Conservation (phyloP, 495 filamentous ascomycete genomes). For the Aspergillus indologenus region DNA sequence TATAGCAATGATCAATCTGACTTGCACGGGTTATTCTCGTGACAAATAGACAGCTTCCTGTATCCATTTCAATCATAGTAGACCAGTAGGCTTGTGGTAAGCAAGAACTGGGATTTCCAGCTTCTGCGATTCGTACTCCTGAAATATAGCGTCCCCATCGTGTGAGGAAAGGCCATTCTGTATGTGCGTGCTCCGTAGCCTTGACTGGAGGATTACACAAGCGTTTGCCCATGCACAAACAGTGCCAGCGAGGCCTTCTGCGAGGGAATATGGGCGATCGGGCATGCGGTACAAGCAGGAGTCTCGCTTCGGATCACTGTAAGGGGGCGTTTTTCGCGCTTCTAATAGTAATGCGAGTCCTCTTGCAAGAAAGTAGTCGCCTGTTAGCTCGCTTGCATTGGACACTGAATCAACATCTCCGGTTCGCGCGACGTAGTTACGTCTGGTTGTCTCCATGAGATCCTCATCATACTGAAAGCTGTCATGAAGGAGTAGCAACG, state of each 20-base stretch:
- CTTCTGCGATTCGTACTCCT: conserved; percentile 9
- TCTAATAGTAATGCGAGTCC: conserved; percentile 42
- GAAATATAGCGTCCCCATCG: conserved; percentile 14
- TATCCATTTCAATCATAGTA: conserved; percentile 13
- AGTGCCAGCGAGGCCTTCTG: conserved; percentile 46
- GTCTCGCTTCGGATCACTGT: conserved; percentile 21
- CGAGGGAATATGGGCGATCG: conserved; percentile 42
- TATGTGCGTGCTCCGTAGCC: conserved; percentile 35
- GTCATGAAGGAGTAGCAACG: conserved; percentile 36
- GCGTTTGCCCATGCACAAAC: conserved; percentile 48
- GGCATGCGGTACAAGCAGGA: conserved; percentile 40
- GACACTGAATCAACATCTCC: conserved; percentile 3
- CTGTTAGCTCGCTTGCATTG: conserved; percentile 19
- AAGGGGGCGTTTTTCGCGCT: conserved; percentile 40
- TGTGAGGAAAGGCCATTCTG: conserved; percentile 10
- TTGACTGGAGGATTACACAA: conserved; percentile 35
- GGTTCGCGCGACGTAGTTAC: conserved; percentile 20
- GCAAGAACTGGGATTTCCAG: conserved; percentile 28
- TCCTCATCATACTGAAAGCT: conserved; percentile 30
- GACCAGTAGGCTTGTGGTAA: conserved; percentile 19
- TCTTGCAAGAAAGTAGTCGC: conserved; percentile 43
- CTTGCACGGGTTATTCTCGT: neutral
- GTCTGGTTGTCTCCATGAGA: conserved; percentile 21
- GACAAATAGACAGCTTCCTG: no score
- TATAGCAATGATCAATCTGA: neutral